A percentile compares a stretch with the other conserved stretches of the same genome.
Conservation (phyloP, 2,329 filamentous ascomycete species). For the Colletotrichum musicola region DNA sequence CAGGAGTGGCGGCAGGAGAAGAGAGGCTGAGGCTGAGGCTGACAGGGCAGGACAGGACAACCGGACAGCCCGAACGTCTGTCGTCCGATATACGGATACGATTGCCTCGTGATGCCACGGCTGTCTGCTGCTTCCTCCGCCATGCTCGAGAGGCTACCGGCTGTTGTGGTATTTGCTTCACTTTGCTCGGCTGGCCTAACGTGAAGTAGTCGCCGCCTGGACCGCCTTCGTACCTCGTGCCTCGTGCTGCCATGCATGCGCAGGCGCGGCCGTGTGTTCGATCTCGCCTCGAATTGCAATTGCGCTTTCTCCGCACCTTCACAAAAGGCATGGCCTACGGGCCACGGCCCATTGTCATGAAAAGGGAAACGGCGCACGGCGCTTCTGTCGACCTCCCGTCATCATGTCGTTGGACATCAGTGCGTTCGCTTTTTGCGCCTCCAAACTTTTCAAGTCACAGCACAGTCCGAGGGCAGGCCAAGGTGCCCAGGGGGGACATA, state of each 20-base stretch:
- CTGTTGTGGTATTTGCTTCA: too few species aligned
- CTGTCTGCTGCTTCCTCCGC: too few species aligned
- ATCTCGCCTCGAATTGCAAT: slow-evolving; percentile 12
- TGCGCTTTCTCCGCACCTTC: slow-evolving; percentile 3
- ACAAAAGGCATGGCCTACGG: not conserved
- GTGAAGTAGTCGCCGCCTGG: too few species aligned
- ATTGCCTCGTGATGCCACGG: not conserved
- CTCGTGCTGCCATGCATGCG: too few species aligned
- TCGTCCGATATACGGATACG: slow-evolving; percentile 17
- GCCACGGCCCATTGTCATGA: not conserved
- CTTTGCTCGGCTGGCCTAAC: too few species aligned
- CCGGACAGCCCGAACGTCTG: not conserved
- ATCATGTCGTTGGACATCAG: slow-evolving; percentile 21
- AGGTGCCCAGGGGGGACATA: not conserved
- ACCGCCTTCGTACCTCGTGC: too few species aligned
- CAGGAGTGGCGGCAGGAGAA: too few species aligned
- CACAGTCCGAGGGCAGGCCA: slow-evolving; percentile 36
- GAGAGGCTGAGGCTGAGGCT: not conserved
- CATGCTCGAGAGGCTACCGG: too few species aligned
- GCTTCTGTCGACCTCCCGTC: slow-evolving; percentile 12
- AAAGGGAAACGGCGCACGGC: slow-evolving; percentile 21
- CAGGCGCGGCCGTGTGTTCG: too few species aligned
- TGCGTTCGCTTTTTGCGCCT: slow-evolving; percentile 33
- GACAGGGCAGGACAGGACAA: not conserved
- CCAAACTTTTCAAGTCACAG: slow-evolving; percentile 38